Conservation (phyloP, 2,329 filamentous ascomycete species). For the Sclerotinia nivalis region DNA sequence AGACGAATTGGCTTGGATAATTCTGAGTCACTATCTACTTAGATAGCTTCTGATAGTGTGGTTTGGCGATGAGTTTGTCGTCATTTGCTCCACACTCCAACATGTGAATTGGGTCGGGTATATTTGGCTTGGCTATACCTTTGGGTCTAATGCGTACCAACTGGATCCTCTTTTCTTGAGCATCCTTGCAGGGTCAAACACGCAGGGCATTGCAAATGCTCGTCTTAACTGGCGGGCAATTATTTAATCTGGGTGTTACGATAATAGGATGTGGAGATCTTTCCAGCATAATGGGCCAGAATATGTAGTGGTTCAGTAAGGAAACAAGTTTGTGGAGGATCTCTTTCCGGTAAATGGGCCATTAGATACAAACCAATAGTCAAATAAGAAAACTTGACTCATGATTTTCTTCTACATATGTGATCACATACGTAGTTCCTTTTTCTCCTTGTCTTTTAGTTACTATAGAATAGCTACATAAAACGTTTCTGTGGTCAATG, state of each 20-base stretch:
- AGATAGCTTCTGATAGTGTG: neutral
- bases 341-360: neutral
- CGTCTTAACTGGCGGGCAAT: neutral
- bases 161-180: neutral
- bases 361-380: neutral
- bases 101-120: neutral
- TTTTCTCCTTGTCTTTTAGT: neutral
- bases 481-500: too few relatives aligned
- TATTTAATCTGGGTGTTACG: neutral
- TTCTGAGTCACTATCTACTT: neutral
- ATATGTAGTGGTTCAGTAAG: neutral
- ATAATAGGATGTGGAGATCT: neutral
- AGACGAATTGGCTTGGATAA: neutral
- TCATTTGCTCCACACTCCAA: neutral
- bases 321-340: neutral
- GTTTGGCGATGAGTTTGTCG: neutral
- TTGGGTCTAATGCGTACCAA: constrained; percentile 1
- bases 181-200: neutral
- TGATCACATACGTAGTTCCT: neutral
- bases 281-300: constrained; percentile 5
- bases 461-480: too few relatives aligned
- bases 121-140: neutral
- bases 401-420: neutral
- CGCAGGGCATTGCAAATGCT: neutral
- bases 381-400: neutral